Conservation (phyloP, 352 stramenopile genomes). For the Plasmopara muralis region DNA sequence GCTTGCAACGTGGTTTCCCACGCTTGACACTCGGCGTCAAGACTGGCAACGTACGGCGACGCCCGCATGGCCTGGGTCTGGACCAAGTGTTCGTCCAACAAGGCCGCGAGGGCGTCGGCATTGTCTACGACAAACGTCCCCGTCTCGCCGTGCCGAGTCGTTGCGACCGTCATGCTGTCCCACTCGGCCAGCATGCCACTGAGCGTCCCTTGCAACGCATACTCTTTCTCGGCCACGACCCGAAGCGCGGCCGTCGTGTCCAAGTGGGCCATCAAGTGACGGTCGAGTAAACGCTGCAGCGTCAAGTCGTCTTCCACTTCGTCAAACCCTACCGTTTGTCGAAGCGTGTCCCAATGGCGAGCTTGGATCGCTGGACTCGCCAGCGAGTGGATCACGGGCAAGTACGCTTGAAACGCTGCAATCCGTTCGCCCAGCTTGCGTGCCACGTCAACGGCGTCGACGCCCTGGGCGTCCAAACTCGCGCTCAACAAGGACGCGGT, state of each 20-base stretch:
- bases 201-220: conserved; percentile 89
- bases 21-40: conserved; percentile 87
- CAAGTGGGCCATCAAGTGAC: conserved; percentile 80
- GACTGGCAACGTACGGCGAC: conserved; percentile 91
- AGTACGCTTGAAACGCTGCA: conserved; percentile 87
- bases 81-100: conserved; percentile 92
- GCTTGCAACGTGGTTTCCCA: conserved; percentile 89
- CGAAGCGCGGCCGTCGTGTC: conserved; percentile 88
- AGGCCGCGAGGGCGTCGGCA: conserved; percentile 86
- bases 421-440: conserved; percentile 85
- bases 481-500: conserved; percentile 84
- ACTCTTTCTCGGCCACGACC: conserved; percentile 93
- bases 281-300: conserved; percentile 71
- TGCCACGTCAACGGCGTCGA: conserved; percentile 84
- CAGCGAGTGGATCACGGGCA: conserved; percentile 90
- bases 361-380: conserved; percentile 89
- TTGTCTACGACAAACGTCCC: conserved; percentile 86
- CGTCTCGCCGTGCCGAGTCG: conserved; percentile 89
- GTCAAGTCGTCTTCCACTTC: conserved; percentile 83
- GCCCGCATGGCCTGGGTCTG: conserved; percentile 94
- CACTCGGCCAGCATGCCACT: conserved; percentile 93
- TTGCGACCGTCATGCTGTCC: conserved; percentile 91
- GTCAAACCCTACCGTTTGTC: conserved; percentile 85
- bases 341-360: conserved; percentile 88
- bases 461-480: conserved; percentile 67